Percentiles rank a stretch among this genome's conserved stretches.
These are phyloP conservation scores for Gillenia trifoliata DNA, from an alignment of 306 rosid species.

Conservation along the genomic window DNA sequence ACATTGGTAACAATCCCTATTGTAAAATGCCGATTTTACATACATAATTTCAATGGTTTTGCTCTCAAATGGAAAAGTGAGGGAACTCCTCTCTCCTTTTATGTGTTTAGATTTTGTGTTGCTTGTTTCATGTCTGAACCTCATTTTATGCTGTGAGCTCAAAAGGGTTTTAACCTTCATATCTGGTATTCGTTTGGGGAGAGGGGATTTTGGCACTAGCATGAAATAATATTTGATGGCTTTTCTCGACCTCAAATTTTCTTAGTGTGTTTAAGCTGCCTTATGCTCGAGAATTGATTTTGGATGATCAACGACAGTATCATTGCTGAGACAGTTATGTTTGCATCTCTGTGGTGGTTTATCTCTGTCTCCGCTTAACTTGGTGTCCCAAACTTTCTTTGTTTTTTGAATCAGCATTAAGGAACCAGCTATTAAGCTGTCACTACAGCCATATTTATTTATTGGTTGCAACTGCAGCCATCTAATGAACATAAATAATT, in stretches of 20 bases:
- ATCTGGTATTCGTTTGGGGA: not conserved
- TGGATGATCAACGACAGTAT: not conserved
- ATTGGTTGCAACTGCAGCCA: too few species aligned
- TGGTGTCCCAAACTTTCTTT: not conserved
- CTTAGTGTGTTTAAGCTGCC: not conserved
- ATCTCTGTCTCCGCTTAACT: not conserved
- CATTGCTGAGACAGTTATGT: not conserved
- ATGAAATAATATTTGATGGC: not conserved
- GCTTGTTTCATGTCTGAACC: not conserved
- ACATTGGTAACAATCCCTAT: conserved; percentile 49
- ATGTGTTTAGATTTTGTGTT: not conserved
- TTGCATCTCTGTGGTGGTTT: not conserved
- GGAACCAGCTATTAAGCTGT: not conserved
- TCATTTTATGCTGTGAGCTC: not conserved
- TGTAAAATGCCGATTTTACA: not conserved
- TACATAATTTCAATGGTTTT: not conserved
- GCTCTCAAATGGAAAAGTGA: not conserved
- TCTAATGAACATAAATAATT: too few species aligned
- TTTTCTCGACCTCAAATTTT: not conserved
- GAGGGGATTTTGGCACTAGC: not conserved
- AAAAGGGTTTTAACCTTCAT: not conserved
- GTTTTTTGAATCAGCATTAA: not conserved
- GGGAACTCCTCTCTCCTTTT: too few species aligned
- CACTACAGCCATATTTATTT: not conserved
- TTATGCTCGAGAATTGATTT: not conserved